Conservation (phyloP, 768 basidiomycete genomes). For the Tricholoma matsutake region DNA sequence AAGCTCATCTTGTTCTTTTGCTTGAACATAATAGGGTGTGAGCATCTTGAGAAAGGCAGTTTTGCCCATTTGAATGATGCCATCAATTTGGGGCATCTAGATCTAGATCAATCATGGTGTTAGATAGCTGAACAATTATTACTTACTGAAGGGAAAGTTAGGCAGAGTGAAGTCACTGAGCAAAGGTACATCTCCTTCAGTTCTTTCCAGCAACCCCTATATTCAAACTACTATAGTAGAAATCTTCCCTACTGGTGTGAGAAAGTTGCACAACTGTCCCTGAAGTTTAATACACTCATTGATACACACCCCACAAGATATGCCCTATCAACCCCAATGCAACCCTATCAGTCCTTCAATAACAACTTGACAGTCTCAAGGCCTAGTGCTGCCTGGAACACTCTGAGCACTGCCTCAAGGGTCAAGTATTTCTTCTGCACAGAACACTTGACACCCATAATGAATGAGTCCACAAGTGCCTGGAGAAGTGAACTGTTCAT, state of each 20-base stretch:
- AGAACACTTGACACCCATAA: neutral
- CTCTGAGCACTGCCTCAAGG: neutral
- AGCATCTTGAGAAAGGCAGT: neutral
- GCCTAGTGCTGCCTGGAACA: neutral
- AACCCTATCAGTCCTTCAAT: neutral
- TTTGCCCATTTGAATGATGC: neutral
- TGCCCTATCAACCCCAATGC: neutral
- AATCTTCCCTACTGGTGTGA: neutral
- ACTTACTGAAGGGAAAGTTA: neutral
- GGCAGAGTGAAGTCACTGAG: neutral
- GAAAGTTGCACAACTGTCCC: neutral
- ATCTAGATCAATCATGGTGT: neutral
- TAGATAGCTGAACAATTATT: neutral
- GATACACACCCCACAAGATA: neutral
- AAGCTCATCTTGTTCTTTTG: neutral
- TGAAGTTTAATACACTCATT: neutral
- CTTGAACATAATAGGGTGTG: neutral
- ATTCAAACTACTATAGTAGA: neutral
- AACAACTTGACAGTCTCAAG: neutral
- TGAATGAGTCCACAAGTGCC: neutral
- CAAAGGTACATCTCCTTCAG: neutral
- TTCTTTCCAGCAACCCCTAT: neutral
- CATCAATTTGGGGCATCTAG: neutral
- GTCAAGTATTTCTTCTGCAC: neutral
- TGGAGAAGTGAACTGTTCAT: neutral